Base-by-base conservation (phyloP, 352 stramenopile genomes). In the Globisporangium uncinulatum region DNA sequence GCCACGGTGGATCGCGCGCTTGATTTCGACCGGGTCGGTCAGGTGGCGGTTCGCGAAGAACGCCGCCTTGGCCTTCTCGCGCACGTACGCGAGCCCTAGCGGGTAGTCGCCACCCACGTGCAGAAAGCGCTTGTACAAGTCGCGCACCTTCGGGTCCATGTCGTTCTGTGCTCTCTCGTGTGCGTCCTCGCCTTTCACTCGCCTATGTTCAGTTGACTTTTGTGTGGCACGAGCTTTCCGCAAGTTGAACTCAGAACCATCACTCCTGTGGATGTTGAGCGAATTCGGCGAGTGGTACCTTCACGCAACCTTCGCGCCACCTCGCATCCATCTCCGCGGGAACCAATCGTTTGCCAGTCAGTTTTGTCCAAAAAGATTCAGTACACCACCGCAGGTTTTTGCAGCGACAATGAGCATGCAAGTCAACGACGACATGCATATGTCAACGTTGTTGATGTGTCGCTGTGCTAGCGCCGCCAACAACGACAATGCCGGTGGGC, bases 51-150 rank as follows among this genome's bases (percentile, higher is more conserved):
- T 94, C 76, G 98, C 73, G 49, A 87, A 85, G 56, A 99, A 89
- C 19, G 80, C 92, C 21, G 74, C 63, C 68, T 99, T 99, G 61
- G 76, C 94, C 59, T 95, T 96, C 41, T 85, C 67, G 15, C 93
- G 80, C 57, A 98, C 92, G 63, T 97, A 92, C 31, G 83, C 67
- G 14, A 98, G 62, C 6, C 96, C 96, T 34, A 96, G 67, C 20
- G 93, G 96, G 78, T 99, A 99, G 69, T 98, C 94, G 41, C 68
- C 71, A 36, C 95, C 96, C n/a, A 98, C 94, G 24, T 86, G 69
- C 56, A 99, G 66, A 57, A 97, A 86, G 47, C 86, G 84, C 79
- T 97, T 98, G 80, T 99, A 99, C 21, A 99, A 66, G 67, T 98
- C 93, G 59, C 95, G 82, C 56, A 98, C 94, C 24, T 97, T 78